Conservation (phyloP, 78 protist species). For the Diacronema lutheri region DNA sequence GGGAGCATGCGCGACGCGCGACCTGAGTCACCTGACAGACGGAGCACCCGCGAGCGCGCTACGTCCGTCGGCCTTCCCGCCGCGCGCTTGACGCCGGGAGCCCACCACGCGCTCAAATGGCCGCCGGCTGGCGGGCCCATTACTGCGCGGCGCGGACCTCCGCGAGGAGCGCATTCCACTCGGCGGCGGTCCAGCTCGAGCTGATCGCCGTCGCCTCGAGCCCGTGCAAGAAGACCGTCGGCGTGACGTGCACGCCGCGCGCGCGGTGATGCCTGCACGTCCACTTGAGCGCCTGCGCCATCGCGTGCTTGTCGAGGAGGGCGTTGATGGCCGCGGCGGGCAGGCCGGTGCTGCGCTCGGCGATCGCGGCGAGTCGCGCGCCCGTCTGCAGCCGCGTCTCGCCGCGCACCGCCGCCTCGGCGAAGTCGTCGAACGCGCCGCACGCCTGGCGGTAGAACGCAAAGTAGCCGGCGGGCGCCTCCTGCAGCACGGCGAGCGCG, state of each 20-base stretch:
- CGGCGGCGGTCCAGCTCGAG: not conserved
- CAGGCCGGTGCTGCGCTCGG: not conserved
- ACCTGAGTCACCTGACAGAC: too few species aligned
- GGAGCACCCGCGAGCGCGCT: too few species aligned
- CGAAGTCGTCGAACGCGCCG: not conserved
- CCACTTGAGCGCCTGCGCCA: conserved; percentile 16
- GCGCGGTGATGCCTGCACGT: conserved; percentile 8
- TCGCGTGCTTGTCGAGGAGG: not conserved
- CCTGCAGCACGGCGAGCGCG: not conserved
- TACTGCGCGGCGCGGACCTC: too few species aligned
- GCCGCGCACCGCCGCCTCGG: not conserved
- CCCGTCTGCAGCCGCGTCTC: not conserved
- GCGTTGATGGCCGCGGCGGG: not conserved
- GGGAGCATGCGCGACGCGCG: too few species aligned
- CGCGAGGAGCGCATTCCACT: too few species aligned
- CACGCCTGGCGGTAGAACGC: not conserved
- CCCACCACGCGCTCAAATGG: too few species aligned
- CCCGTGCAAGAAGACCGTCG: conserved; percentile 33
- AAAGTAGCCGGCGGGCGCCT: not conserved
- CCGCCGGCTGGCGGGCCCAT: too few species aligned
- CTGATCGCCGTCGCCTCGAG: conserved; percentile 6
- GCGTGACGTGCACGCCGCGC: conserved; percentile 37
- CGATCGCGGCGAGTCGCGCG: not conserved
- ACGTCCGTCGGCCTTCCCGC: too few species aligned
- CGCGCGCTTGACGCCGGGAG: too few species aligned